Base-by-base conservation (phyloP, 805 yeast species). In the Brettanomyces nanus region DNA sequence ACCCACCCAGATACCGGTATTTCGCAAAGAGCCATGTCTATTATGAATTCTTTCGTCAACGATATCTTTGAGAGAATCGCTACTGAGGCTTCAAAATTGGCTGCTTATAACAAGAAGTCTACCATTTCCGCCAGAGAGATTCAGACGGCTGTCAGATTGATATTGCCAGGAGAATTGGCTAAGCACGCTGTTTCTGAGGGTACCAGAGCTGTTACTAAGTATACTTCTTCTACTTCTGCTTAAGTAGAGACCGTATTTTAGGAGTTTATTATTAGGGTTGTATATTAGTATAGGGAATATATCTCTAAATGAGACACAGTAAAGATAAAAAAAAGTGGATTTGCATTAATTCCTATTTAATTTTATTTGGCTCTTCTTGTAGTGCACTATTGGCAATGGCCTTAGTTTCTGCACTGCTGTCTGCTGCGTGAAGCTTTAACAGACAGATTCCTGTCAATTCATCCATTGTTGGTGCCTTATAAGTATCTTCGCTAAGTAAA, bases 1-100 rank as follows among this genome's bases (percentile, higher is more conserved):
- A 89, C 97, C 47, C 97, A 90, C 72, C 97, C 97, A 68, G 97
- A 90, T 68, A 90, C 97, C 48, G 97, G 97, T 85, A 90, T 90
- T 66, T 89, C 97, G 57, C 95, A 87, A 73, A 85, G 86, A 66
- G 95, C 97, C 50, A 90, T 90, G 95, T 86, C 95, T 51, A 90
- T 90, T 68, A 81, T 90, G 90, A 90, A 90, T 84, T 90, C 97
- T 31, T 90, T 90, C 58, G 97, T 90, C 56, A 89, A 87, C 73
- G 97, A 90, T 71, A 86, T 89, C 64, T 90, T 89, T 63, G 97
- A 89, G 76, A 89, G 97, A 77, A 84, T 90, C 58, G 97, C 97
- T 56, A 70, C 90, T 58, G 97, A 89, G 75, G 96, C 97, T 58
- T 89, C 97, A 53, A 90, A 89, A 73, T 80, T 90, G 59, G 97